Evolutionary conservation across 257 asterid species (phyloP), one percentile per base, ranked within the genome.

Genomic region (Scutellaria baicalensis): DNA sequence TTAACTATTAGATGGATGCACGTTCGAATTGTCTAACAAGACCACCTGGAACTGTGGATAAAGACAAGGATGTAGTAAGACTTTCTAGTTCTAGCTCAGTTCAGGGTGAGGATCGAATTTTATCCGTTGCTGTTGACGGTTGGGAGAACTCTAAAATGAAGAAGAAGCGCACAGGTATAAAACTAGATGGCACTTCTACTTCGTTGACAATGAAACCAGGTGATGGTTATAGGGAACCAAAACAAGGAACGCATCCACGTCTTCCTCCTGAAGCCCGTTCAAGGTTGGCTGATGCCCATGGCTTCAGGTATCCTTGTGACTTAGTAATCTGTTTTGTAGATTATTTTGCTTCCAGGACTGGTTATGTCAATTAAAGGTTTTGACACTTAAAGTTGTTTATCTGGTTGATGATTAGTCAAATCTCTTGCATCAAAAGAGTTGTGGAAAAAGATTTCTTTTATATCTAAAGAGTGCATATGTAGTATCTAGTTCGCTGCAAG

Each of bases 81-180:
- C 78, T 83, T 65, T 76, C 95, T 68, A 85, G 69, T 72, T 72
- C 84, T 78, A 79, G 75, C 79, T 69, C 80, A 61, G 82, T 69
- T 48, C 95, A 82, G 73, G 80, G 89, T 42, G 96, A 90, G 73
- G 93, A 85, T 78, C 81, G 90, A 64, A 56, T 82, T 40, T 73
- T 83, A 45, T 80, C 96, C 21, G 65, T 81, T 67, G 79, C 82
- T 59, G 85, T 83, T 71, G 97, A 90, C 72, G 95, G 97, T 79
- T 93, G 97, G 98, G 98, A 93, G 77, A 88, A 83, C 77, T 79
- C 88, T 48, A 93, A 86, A 86, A 93, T 82, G 93, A 93, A 93
- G 91, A 93, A 86, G 75, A 93, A 87, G 73, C 98, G 97, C 55
- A 88, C 98, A 36, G 86, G 95, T 77, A 84, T 85, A 80, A 93